Evolutionary conservation across 495 filamentous ascomycete species (phyloP).

Genomic region (Xeromyces bisporus): DNA sequence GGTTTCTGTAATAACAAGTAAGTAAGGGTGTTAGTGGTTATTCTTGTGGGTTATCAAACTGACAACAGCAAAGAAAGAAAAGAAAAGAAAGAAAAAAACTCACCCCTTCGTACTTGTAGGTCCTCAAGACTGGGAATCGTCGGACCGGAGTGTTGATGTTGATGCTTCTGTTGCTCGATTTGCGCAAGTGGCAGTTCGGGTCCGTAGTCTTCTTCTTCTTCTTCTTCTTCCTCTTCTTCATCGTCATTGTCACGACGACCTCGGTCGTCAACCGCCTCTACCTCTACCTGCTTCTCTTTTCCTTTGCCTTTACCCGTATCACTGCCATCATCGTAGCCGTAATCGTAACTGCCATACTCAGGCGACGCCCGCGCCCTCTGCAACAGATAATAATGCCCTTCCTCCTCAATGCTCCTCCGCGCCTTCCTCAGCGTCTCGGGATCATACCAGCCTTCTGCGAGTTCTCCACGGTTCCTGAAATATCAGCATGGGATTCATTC

Average conservation of each 20-base stretch:
- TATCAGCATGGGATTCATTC: slow-evolving; percentile 6
- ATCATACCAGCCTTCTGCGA: slow-evolving; percentile 90
- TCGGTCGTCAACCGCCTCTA: too few species aligned
- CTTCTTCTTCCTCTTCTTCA: slow-evolving; percentile 7
- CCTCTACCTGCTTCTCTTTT: too few species aligned
- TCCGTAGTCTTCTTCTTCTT: slow-evolving; percentile 53
- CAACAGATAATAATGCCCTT: not conserved
- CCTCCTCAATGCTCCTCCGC: slow-evolving; percentile 9
- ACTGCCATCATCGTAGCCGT: slow-evolving; percentile 2
- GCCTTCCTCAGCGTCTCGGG: slow-evolving; percentile 42
- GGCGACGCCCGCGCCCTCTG: slow-evolving; percentile 10
- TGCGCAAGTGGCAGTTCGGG: slow-evolving; percentile 41
- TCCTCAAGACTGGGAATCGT: slow-evolving; percentile 63
- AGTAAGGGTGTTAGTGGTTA: not conserved
- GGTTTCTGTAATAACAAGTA: slow-evolving; percentile 21
- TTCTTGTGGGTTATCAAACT: not conserved
- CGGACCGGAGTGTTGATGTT: slow-evolving; percentile 50
- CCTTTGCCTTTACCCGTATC: slow-evolving; percentile 33
- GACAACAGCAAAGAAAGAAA: too few species aligned
- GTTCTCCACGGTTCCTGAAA: slow-evolving; percentile 71
- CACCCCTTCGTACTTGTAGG: slow-evolving; percentile 50
- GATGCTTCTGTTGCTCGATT: slow-evolving; percentile 2
- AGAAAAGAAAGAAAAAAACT: not conserved
- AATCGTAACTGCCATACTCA: slow-evolving; percentile 8
- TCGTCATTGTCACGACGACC: slow-evolving; percentile 4